Evolutionary conservation across 176 grass and related monocot species (phyloP), one percentile per base, ranked within the genome.

Genomic region (Triticum dicoccoides): DNA sequence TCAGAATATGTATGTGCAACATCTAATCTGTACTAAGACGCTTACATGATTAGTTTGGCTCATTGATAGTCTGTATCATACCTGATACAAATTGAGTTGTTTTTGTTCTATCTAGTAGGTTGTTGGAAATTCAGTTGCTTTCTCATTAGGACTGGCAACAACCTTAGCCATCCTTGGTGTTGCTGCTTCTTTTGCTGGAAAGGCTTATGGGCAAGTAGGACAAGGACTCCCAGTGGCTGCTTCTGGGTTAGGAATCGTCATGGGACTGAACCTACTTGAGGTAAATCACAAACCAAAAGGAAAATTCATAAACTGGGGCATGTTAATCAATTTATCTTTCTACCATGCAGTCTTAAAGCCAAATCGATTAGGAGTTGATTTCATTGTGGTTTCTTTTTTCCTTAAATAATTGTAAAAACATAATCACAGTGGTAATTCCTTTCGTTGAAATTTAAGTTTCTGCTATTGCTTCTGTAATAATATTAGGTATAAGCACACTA

Each of bases 161-260:
- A 98, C 96, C 66, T 91, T 98, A 82, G 91, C 96, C 61, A 84
- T 90, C 73, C 93, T 98, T 76, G 96, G 96, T 23, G 91, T 98
- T 71, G 96, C 88, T 89, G 96, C 96, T 79, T 94, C 96, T 67
- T 98, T 98, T 91, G 96, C 96, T 76, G 93, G 96, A 85, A 98
- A 98, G 69, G 96, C 96, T 79, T 95, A 98, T 74, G 96, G 93
- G 62, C 96, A 98, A 74, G 85, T 98, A 35, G 96, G 96, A 27
- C 96, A 98, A 94, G 96, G 96, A 68, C 91, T 98, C 79, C 96
- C 93, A 12, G 80, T 98, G 79, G 96, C 84, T 82, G 96, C 96
- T 89, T 98, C 93, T 13, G 88, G 83, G 25, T 89, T 98, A 59
- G 96, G 91, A 69, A 86, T 95, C 61, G n/a, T 95, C 84, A 98